phyloP scores from a whole-genome alignment of 805 yeast species.

The Candida parachauliodes region DNA sequence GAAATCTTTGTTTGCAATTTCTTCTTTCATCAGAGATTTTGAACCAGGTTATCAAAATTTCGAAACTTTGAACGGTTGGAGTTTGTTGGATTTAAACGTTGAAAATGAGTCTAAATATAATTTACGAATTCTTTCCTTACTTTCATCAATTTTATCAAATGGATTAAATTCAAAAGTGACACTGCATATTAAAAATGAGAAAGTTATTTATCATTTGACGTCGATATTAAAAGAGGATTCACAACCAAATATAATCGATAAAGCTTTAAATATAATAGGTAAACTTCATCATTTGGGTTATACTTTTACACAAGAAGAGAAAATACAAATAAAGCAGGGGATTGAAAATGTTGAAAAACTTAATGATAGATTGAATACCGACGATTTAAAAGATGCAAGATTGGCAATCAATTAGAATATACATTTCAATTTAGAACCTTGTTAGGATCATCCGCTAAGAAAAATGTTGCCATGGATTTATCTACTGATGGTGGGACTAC shows the following conservation, averaged over 20 bases:
- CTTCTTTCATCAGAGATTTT: slow-evolving; percentile 71
- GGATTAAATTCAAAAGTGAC: slow-evolving; percentile 41
- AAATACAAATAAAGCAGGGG: slow-evolving; percentile 28
- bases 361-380: slow-evolving; percentile 49
- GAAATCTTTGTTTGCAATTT: slow-evolving; percentile 76
- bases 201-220: slow-evolving; percentile 32
- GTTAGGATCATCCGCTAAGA: slow-evolving; percentile 49
- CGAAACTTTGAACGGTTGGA: slow-evolving; percentile 60
- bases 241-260: slow-evolving; percentile 53
- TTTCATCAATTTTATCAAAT: slow-evolving; percentile 58
- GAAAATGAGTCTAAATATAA: slow-evolving; percentile 31
- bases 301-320: slow-evolving; percentile 44
- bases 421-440: slow-evolving; percentile 25
- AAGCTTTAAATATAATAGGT: slow-evolving; percentile 48
- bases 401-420: slow-evolving; percentile 26
- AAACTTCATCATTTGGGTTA: slow-evolving; percentile 42
- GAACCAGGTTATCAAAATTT: slow-evolving; percentile 53
- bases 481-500: slow-evolving; percentile 51
- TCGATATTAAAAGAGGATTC: slow-evolving; percentile 28
- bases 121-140: slow-evolving; percentile 52
- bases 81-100: slow-evolving; percentile 25
- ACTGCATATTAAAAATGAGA: slow-evolving; percentile 33
- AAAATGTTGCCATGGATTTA: slow-evolving; percentile 42
- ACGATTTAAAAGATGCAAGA: slow-evolving; percentile 50
- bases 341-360: slow-evolving; percentile 37